Evolutionary conservation across 75 land plant species (phyloP).

Genomic region (Pinus albicaulis): DNA sequence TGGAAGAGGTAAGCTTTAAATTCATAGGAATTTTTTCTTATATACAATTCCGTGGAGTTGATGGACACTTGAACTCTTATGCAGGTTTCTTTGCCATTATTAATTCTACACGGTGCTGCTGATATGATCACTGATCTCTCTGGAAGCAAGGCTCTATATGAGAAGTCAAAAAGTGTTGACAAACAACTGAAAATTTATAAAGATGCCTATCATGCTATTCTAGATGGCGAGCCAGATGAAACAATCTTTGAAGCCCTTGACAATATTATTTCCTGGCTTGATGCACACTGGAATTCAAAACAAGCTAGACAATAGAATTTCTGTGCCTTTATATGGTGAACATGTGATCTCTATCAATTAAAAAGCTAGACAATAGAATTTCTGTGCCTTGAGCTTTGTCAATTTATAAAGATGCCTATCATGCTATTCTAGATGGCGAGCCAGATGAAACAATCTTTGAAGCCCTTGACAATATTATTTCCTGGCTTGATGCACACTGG

Average conservation of each 20-base stretch:
- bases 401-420: conserved; percentile 73
- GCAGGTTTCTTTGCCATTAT: conserved; percentile 91
- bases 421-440: conserved; percentile 90
- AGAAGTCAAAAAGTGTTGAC: conserved; percentile 76
- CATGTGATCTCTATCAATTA: neutral
- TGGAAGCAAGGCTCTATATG: conserved; percentile 78
- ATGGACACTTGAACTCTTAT: conserved; percentile 2
- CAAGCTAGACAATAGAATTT: conserved; percentile 7
- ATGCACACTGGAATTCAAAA: conserved; percentile 24
- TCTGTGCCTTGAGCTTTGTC: no score
- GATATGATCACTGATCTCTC: conserved; percentile 92
- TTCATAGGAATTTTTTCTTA: neutral
- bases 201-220: conserved; percentile 72
- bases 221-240: conserved; percentile 94
- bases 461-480: conserved; percentile 69
- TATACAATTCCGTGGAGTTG: neutral
- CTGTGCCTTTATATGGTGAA: neutral
- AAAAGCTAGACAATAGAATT: neutral
- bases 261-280: conserved; percentile 88
- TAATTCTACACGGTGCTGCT: conserved; percentile 84
- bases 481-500: conserved; percentile 76
- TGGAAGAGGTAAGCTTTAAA: conserved; percentile 50
- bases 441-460: conserved; percentile 68
- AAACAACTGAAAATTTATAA: conserved; percentile 69
- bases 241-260: conserved; percentile 52